A percentile compares a stretch with the other conserved stretches of the same genome.
These are phyloP conservation scores for Sporothrix dimorphospora DNA, from an alignment of 2,329 filamentous ascomycete species.

Conservation along the genomic window DNA sequence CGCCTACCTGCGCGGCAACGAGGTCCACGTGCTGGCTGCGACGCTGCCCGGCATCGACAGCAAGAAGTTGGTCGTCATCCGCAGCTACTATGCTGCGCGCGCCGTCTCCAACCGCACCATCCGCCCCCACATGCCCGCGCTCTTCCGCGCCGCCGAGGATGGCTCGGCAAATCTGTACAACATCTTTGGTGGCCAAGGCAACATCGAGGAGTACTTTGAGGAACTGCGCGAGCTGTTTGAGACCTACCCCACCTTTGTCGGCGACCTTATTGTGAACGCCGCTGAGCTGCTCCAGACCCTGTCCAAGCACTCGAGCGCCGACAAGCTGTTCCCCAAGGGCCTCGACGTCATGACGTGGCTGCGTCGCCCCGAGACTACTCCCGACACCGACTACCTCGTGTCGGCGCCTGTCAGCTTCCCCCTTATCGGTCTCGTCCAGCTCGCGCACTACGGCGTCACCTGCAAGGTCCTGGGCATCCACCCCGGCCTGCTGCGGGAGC, in stretches of 20 bases:
- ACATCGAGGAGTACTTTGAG: conserved; percentile 99
- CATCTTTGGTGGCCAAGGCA: conserved; percentile 95
- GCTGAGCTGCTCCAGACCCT: conserved; percentile 87
- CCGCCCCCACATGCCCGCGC: conserved; percentile 89
- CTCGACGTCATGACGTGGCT: conserved; percentile 94
- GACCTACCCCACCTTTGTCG: conserved; percentile 89
- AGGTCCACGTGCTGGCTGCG: conserved; percentile 88
- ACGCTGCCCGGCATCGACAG: conserved; percentile 84
- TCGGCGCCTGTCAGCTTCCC: conserved; percentile 95
- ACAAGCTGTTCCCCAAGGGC: conserved; percentile 97
- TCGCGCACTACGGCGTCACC: conserved; percentile 93
- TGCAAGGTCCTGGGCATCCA: conserved; percentile 89
- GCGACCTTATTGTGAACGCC: conserved; percentile 78
- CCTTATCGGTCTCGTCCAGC: conserved; percentile 91
- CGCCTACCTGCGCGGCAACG: conserved; percentile 90
- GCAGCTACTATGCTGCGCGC: conserved; percentile 89
- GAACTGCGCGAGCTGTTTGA: conserved; percentile 89
- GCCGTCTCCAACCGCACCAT: conserved; percentile 82
- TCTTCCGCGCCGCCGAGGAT: conserved; percentile 85
- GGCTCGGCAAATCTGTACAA: conserved; percentile 84
- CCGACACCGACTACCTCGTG: conserved; percentile 91
- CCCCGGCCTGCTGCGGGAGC: conserved; percentile 83
- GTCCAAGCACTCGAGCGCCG: conserved; percentile 79
- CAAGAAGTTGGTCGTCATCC: conserved; percentile 90
- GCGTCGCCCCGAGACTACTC: conserved; percentile 83